Base-by-base conservation (phyloP, 768 basidiomycete species). In the Pleurotus salmoneostramineus region DNA sequence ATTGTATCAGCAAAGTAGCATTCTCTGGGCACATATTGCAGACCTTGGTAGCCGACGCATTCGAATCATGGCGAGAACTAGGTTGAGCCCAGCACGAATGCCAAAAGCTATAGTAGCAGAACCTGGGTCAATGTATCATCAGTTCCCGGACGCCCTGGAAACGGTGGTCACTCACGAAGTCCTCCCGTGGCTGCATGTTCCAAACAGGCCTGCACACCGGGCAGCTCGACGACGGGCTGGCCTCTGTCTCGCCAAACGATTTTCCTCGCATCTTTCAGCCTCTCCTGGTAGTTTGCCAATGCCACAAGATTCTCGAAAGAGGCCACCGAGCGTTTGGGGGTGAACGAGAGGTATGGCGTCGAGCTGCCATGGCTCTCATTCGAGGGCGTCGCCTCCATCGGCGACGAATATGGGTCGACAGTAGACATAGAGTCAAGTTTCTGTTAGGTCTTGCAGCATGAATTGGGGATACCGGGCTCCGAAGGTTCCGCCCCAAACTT, bases 231-330 rank as follows among this genome's bases (percentile, higher is more conserved):
- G 0, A 87, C 87, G 14, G 85, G 88, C 69, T 93, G 85, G 3
- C 92, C 91, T 60, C 81, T 76, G 64, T 92, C 88, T 10, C 89
- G 77, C 89, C 91, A 91, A 3, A 94, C 83, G 71, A 93, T 87
- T 68, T 84, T 90, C 56, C 88, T 79, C 0, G 91, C 89, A 56
- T 84, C 85, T 60, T 72, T 80, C 34, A 93, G 74, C 2, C 83
- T 77, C 60, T 93, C 89, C 67, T 91, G 87, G 69, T 89, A 84
- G 71, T 93, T 92, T 4, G 92, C 93, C 56, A 95, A 78, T 11
- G 88, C 89, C 17, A 92, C 87, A 6, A 95, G 75, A 65, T 90
- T 91, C 67, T 93, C 91, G 63, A 93, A 93, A 0, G 89, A 92
- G 6, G 82, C 79, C 74, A 89, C 84, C 3, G 87, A 82, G 35